These are phyloP conservation scores for Pyricularia sp. DNA, from an alignment of 2,329 filamentous ascomycete genomes.

Conservation along the genomic window DNA sequence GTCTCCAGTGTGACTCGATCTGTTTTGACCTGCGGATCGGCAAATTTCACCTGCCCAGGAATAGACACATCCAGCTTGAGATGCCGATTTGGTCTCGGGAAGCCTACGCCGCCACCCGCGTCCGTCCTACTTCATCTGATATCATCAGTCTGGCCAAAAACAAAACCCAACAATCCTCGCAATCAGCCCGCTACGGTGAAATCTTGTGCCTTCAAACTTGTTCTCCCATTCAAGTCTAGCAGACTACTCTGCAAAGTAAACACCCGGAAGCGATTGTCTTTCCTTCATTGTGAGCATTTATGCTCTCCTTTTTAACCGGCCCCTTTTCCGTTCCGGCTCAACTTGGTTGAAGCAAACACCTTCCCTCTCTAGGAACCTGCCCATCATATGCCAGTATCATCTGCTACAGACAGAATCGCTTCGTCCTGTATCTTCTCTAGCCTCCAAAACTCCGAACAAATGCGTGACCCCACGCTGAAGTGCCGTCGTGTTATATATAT, in stretches of 20 bases:
- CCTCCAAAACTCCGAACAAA: not conserved
- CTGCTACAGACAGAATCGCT: not conserved
- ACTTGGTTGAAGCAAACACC: not conserved
- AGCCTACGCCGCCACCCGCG: no score
- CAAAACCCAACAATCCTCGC: not conserved
- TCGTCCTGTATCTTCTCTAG: not conserved
- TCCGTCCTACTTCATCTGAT: not conserved
- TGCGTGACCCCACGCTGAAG: not conserved
- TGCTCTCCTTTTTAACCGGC: not conserved
- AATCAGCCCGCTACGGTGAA: not conserved
- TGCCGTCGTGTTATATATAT: not conserved
- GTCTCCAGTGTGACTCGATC: no score
- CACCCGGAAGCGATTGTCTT: not conserved
- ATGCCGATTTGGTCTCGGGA: no score
- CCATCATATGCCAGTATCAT: not conserved
- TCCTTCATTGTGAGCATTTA: not conserved
- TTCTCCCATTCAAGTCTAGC: not conserved
- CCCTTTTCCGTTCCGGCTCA: not conserved
- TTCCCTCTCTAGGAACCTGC: not conserved
- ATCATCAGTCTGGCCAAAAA: not conserved
- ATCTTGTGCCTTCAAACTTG: not conserved
- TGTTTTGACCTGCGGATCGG: no score
- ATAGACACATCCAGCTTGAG: no score
- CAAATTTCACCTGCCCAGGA: no score
- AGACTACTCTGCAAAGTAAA: not conserved